phyloP scores from a whole-genome alignment of 495 filamentous ascomycete genomes.

The Trichoderma erinaceum region DNA sequence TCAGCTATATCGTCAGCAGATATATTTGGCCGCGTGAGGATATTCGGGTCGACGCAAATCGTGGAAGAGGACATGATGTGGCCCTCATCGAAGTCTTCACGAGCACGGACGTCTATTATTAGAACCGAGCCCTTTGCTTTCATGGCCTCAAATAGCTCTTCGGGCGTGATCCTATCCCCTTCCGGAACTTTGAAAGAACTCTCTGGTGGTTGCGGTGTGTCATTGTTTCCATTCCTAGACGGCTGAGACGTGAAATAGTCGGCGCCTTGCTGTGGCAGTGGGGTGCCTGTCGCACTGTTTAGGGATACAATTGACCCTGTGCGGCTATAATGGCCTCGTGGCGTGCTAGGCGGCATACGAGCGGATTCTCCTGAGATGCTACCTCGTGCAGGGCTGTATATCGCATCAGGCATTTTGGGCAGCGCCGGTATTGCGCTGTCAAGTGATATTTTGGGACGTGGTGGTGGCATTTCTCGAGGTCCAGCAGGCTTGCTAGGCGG shows the following conservation, averaged over 20 bases:
- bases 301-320: constrained; percentile 39
- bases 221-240: constrained; percentile 17
- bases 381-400: constrained; percentile 70
- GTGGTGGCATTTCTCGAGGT: constrained; percentile 35
- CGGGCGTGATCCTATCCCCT: constrained; percentile 56
- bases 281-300: constrained; percentile 19
- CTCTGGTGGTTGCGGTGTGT: constrained; percentile 23
- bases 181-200: constrained; percentile 42
- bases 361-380: constrained; percentile 49
- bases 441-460: constrained; percentile 52
- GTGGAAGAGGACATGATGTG: constrained; percentile 77
- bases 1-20: constrained; percentile 83
- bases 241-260: constrained; percentile 28
- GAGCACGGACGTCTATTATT: constrained; percentile 77
- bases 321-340: constrained; percentile 43
- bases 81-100: constrained; percentile 77
- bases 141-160: constrained; percentile 61
- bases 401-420: constrained; percentile 74
- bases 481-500: constrained; percentile 6
- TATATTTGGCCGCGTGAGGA: constrained; percentile 60
- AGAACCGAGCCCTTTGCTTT: constrained; percentile 55
- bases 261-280: constrained; percentile 18
- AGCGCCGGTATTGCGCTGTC: constrained; percentile 46
- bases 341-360: constrained; percentile 41
- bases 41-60: constrained; percentile 87